Evolutionary conservation across 73 alveolate species (phyloP), one percentile per base, ranked within the genome.

Genomic region (Paramecium tetraurelia): DNA sequence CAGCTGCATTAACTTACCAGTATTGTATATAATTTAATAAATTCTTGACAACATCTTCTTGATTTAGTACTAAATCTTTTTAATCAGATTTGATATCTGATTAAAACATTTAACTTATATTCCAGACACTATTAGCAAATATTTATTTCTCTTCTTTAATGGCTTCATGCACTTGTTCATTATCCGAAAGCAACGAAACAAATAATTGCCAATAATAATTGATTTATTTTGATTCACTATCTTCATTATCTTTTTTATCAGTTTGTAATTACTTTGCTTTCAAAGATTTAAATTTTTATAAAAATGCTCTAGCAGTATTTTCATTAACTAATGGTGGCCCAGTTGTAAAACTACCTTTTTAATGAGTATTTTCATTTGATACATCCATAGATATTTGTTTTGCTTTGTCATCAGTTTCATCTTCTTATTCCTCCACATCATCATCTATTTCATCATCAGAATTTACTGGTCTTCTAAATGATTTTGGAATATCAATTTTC

Each of bases 1-100:
- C 57, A 6, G 94, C 86, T 20, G 84, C 92, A 58, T 63, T 89
- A 44, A 40, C 84, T 70, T 33, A 70, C 94, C 94, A 89, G 46
- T 41, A 89, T 40, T 70, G 18, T 36, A 89, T 44, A 83, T 70
- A 89, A 12, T 36, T 63, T 27, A 89, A 72, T 16, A 89, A 24
- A 11, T 89, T 89, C 10, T 41, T 50, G 4, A 89, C 77, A 20
- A 89, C 46, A 71, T 89, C 94, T 46, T 69, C 94, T 20, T 89
- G 43, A 44, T 63, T 70, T 59, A 89, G 35, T 2, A 89, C 59
- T 6, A 89, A 59, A 89, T 89, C 94, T 48, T 72, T 83, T 21
- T 27, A 22, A 35, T 77, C 94, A 89, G 86, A 57, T 72, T 63
- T 59, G 1, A 38, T 44, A 48, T 89, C 90, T 20, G 29, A 22